phyloP scores from a whole-genome alignment of 2,329 filamentous ascomycete species.

The Verticillium longisporum region DNA sequence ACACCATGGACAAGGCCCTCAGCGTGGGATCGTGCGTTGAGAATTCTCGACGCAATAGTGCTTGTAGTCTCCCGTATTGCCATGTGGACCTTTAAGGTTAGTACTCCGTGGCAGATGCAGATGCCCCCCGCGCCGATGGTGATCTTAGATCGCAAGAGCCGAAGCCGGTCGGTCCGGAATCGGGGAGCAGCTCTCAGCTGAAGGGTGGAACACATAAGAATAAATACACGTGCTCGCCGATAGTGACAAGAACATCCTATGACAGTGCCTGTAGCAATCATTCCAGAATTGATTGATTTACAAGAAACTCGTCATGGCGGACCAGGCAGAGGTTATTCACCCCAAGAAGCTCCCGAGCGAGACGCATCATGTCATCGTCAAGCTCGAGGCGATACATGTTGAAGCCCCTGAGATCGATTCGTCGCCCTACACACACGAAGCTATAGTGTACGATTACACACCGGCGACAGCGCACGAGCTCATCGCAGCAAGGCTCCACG shows the following conservation, averaged over 20 bases:
- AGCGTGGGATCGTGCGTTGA: too few species aligned
- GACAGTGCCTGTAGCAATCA: neutral
- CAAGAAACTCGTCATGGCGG: neutral
- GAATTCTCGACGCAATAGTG: too few species aligned
- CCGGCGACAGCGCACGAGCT: slow-evolving; percentile 2
- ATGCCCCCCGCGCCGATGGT: neutral
- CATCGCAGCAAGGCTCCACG: slow-evolving; percentile 10
- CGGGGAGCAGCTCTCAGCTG: neutral
- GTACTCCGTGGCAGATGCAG: neutral
- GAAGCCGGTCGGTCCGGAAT: neutral
- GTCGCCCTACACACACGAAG: slow-evolving; percentile 6
- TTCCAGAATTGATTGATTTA: neutral
- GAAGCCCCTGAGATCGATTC: slow-evolving; percentile 7
- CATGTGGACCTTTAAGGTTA: neutral
- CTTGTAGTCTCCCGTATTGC: too few species aligned
- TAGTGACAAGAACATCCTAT: neutral
- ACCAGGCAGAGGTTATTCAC: slow-evolving; percentile 3
- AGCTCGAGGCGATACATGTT: slow-evolving; percentile 12
- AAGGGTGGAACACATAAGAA: neutral
- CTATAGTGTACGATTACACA: slow-evolving; percentile 11
- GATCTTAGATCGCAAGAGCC: neutral
- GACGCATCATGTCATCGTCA: slow-evolving; percentile 13
- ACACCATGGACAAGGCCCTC: too few species aligned
- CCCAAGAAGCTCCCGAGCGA: slow-evolving; percentile 5
- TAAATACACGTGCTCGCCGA: neutral